These are phyloP conservation scores for Populus davidiana DNA, from an alignment of 345 rosid genomes.

Conservation along the genomic window DNA sequence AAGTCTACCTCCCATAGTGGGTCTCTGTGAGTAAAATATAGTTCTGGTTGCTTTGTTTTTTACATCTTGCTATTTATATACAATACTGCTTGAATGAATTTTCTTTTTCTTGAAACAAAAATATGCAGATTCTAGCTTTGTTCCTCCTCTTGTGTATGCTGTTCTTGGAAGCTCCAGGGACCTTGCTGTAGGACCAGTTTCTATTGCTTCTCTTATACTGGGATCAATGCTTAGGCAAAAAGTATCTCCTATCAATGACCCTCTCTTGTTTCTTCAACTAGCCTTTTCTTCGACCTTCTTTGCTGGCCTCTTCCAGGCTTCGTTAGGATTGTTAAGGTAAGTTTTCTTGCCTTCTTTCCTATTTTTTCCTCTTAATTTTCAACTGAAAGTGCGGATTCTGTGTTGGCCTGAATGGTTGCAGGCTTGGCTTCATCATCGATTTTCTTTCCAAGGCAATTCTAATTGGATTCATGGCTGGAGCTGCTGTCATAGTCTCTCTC, in stretches of 20 bases:
- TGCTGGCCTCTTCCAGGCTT: slow-evolving; percentile 93
- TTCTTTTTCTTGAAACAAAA: neutral
- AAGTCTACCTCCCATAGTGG: slow-evolving; percentile 80
- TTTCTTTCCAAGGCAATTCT: slow-evolving; percentile 85
- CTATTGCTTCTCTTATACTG: slow-evolving; percentile 85
- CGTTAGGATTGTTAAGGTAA: slow-evolving; percentile 82
- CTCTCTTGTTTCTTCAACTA: slow-evolving; percentile 70
- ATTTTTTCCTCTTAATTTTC: neutral
- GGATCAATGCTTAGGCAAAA: slow-evolving; percentile 91
- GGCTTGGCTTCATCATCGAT: slow-evolving; percentile 91
- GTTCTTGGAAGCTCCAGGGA: slow-evolving; percentile 96
- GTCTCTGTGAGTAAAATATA: slow-evolving; percentile 69
- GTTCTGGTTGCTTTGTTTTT: neutral
- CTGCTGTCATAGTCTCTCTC: slow-evolving; percentile 88
- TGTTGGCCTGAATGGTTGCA: slow-evolving; percentile 12
- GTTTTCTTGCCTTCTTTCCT: neutral
- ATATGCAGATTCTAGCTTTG: slow-evolving; percentile 83
- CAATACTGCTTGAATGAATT: neutral
- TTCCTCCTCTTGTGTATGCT: slow-evolving; percentile 89
- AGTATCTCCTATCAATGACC: slow-evolving; percentile 66
- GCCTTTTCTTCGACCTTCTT: slow-evolving; percentile 90
- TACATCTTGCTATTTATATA: neutral
- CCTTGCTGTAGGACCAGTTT: slow-evolving; percentile 92
- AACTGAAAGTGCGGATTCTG: neutral
- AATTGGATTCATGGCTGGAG: slow-evolving; percentile 96